Evolutionary conservation across 2,329 filamentous ascomycete species (phyloP).

Genomic region (Neofusicoccum ribis): DNA sequence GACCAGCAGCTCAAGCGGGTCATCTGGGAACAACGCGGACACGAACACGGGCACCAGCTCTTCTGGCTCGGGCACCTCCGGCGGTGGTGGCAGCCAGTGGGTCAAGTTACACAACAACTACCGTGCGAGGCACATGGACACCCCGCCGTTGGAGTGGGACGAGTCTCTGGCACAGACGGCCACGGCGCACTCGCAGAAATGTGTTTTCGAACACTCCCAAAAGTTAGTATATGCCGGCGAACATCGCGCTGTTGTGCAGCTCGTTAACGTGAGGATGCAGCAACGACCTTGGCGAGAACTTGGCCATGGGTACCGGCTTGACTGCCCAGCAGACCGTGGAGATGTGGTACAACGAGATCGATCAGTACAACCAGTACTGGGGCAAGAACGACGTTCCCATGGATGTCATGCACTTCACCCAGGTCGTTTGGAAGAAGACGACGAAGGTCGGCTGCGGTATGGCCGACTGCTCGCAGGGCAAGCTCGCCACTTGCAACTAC

Average conservation of each 20-base stretch:
- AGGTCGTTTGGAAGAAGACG: conserved; percentile 39
- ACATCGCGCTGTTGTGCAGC: conserved; percentile 46
- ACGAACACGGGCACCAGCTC: too few species aligned
- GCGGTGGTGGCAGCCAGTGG: not conserved
- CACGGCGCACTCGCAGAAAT: conserved; percentile 71
- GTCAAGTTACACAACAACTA: conserved; percentile 67
- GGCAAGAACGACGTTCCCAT: conserved; percentile 48
- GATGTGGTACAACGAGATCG: conserved; percentile 86
- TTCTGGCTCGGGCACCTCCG: too few species aligned
- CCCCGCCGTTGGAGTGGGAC: conserved; percentile 66
- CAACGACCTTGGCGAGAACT: conserved; percentile 71
- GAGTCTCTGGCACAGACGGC: conserved; percentile 54
- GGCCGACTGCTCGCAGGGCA: conserved; percentile 28
- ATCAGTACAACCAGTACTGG: conserved; percentile 59
- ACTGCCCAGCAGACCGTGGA: conserved; percentile 71
- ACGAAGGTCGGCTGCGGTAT: conserved; percentile 38
- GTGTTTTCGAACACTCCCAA: conserved; percentile 67
- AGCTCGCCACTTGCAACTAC: conserved; percentile 83
- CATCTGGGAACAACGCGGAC: too few species aligned
- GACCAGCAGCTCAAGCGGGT: too few species aligned
- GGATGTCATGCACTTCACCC: conserved; percentile 36
- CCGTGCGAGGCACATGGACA: conserved; percentile 75
- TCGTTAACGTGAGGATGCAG: too few species aligned
- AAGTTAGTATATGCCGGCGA: conserved; percentile 29
- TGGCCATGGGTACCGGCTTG: conserved; percentile 70